A percentile compares a stretch with the other conserved stretches of the same genome.
phyloP scores from a whole-genome alignment of 2,329 filamentous ascomycete species.

The Nectriaceae sp. region DNA sequence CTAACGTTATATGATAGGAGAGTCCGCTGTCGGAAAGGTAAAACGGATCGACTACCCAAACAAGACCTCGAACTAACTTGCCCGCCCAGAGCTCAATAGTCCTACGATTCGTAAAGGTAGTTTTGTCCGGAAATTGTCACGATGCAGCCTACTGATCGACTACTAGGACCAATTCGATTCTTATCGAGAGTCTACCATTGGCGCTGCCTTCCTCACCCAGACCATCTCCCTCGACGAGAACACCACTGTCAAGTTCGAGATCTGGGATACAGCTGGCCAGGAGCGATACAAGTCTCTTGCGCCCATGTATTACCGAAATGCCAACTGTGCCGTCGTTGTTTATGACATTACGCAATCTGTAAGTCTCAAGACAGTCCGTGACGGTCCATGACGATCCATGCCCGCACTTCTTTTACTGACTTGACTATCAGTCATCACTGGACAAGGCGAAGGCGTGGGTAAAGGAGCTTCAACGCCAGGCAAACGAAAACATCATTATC shows the following conservation, averaged over 20 bases:
- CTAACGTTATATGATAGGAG: constrained; percentile 64
- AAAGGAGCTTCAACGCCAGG: constrained; percentile 96
- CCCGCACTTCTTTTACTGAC: neutral
- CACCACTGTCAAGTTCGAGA: constrained; percentile 99
- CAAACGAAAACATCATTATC: constrained; percentile 99
- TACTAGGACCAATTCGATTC: constrained; percentile 94
- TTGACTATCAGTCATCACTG: constrained; percentile 71
- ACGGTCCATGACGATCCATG: constrained; percentile 1
- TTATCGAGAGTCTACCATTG: constrained; percentile 96
- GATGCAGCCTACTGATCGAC: constrained; percentile 14
- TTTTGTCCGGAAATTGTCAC: neutral
- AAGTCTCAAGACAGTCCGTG: constrained; percentile 42
- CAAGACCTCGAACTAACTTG: constrained; percentile 19
- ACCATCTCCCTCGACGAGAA: constrained; percentile 97
- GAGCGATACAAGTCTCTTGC: constrained; percentile 98
- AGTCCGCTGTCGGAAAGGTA: constrained; percentile 99
- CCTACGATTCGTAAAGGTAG: constrained; percentile 94
- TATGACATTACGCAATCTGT: constrained; percentile 99
- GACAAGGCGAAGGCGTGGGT: constrained; percentile 99
- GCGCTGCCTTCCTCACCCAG: constrained; percentile 97
- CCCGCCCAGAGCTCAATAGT: constrained; percentile 84
- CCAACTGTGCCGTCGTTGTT: constrained; percentile 98
- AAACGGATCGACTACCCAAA: constrained; percentile 17
- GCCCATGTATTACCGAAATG: constrained; percentile 99
- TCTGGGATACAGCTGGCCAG: constrained; percentile 98